These are phyloP conservation scores for Eucommia ulmoides DNA, from an alignment of 257 asterid genomes.

Conservation along the genomic window DNA sequence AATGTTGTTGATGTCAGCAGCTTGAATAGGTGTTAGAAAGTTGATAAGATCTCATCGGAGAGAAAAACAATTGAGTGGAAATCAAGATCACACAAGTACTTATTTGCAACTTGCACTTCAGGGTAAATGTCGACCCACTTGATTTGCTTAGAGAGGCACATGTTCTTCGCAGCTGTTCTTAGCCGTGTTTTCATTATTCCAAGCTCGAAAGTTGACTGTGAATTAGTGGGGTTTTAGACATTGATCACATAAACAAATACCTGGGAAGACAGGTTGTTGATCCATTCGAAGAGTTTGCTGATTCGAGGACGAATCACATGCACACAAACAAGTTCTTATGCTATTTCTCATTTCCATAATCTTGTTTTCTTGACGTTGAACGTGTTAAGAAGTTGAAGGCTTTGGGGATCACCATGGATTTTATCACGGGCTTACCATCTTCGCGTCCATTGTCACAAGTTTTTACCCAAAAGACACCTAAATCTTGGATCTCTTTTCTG, in stretches of 20 bases:
- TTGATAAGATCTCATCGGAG: conserved; percentile 45
- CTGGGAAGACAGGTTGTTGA: conserved; percentile 69
- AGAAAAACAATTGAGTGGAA: conserved; percentile 85
- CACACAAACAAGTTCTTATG: conserved; percentile 70
- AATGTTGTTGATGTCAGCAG: conserved; percentile 12
- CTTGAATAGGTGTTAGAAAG: conserved; percentile 49
- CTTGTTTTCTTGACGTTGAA: conserved; percentile 82
- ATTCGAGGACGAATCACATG: conserved; percentile 42
- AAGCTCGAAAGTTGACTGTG: conserved; percentile 75
- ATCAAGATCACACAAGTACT: conserved; percentile 59
- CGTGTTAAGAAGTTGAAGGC: conserved; percentile 74
- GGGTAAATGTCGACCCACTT: conserved; percentile 97
- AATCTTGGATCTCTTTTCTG: no score
- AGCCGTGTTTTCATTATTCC: conserved; percentile 76
- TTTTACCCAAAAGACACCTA: no score
- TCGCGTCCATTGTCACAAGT: no score
- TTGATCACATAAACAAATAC: conserved; percentile 75
- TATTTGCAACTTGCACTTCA: conserved; percentile 77
- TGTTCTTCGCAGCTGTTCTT: conserved; percentile 86
- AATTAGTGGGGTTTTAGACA: conserved; percentile 68
- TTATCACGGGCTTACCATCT: no score
- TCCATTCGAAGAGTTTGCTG: conserved; percentile 74
- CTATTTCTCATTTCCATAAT: conserved; percentile 76
- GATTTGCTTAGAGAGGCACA: conserved; percentile 93
- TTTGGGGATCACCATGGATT: conserved; percentile 55